These are phyloP conservation scores for Heritiera fomes DNA, from an alignment of 345 rosid genomes.

Conservation along the genomic window DNA sequence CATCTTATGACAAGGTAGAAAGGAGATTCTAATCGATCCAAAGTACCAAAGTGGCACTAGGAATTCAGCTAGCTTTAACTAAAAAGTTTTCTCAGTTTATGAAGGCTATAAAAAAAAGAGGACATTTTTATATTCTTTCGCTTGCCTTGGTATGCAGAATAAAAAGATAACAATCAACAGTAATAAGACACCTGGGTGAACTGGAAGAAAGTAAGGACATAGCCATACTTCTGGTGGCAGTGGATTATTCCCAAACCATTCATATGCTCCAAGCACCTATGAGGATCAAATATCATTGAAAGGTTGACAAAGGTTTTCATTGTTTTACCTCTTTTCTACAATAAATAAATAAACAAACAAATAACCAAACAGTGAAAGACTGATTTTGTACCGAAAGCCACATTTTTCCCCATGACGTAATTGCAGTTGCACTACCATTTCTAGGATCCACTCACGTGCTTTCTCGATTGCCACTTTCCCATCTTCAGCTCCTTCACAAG, in stretches of 20 bases:
- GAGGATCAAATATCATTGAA: slow-evolving; percentile 25
- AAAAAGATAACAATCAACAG: neutral
- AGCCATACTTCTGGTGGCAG: slow-evolving; percentile 97
- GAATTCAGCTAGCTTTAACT: neutral
- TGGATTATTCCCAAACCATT: slow-evolving; percentile 97
- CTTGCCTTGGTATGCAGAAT: neutral
- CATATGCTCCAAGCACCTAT: slow-evolving; percentile 89
- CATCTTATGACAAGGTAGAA: neutral
- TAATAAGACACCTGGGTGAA: slow-evolving; percentile 71
- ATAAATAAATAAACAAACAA: neutral
- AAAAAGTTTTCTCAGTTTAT: neutral
- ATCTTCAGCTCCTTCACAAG: slow-evolving; percentile 88
- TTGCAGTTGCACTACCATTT: slow-evolving; percentile 86
- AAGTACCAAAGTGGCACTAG: neutral
- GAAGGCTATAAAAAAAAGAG: neutral
- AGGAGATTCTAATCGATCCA: neutral
- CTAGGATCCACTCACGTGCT: slow-evolving; percentile 80
- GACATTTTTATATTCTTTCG: neutral
- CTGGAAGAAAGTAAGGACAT: slow-evolving; percentile 77
- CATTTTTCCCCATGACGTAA: slow-evolving; percentile 96
- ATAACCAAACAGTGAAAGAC: slow-evolving; percentile 25
- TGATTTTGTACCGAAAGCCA: slow-evolving; percentile 86
- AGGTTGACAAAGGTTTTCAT: neutral
- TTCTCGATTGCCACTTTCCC: slow-evolving; percentile 75
- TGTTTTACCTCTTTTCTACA: neutral